phyloP scores from a whole-genome alignment of 2,329 filamentous ascomycete species.

The Neophaeococcomyces mojaviensis region DNA sequence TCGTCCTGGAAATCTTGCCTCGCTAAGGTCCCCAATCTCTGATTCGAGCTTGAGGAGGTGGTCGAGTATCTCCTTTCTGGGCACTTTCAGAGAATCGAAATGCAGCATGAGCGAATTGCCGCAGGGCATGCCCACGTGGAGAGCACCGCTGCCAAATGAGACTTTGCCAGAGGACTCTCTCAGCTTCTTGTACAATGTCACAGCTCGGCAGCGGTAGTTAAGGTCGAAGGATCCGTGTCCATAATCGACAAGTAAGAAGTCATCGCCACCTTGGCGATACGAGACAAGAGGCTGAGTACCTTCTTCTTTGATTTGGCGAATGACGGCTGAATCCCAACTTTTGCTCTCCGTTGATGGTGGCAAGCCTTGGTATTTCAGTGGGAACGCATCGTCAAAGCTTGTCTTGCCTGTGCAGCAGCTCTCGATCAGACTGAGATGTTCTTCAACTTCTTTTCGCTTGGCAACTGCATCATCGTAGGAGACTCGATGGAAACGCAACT shows the following conservation, averaged over 20 bases:
- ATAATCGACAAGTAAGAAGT: constrained; percentile 52
- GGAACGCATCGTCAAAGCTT: constrained; percentile 27
- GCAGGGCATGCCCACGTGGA: constrained; percentile 48
- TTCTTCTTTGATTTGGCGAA: constrained; percentile 30
- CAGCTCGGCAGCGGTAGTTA: constrained; percentile 50
- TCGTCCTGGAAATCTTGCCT: constrained; percentile 36
- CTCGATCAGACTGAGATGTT: constrained; percentile 39
- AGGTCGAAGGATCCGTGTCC: constrained; percentile 50
- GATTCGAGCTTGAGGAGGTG: constrained; percentile 33
- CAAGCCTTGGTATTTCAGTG: constrained; percentile 25
- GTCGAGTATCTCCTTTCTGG: constrained; percentile 31
- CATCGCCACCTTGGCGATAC: constrained; percentile 40
- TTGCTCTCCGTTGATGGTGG: constrained; percentile 19
- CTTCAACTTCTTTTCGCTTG: constrained; percentile 36
- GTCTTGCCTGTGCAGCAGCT: constrained; percentile 30
- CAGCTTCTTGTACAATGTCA: constrained; percentile 46
- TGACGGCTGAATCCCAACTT: constrained; percentile 26
- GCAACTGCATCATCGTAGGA: constrained; percentile 46
- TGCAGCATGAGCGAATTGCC: constrained; percentile 39
- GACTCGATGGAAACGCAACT: constrained; percentile 43
- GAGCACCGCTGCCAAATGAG: constrained; percentile 30
- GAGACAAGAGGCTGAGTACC: constrained; percentile 32
- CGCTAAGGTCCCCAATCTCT: constrained; percentile 33
- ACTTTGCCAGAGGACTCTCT: constrained; percentile 28
- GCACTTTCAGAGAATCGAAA: constrained; percentile 37